Evolutionary conservation across 2,329 filamentous ascomycete genomes (phyloP), one percentile per base, ranked within the genome.

Genomic region (Microdochium trichocladiopsis): DNA sequence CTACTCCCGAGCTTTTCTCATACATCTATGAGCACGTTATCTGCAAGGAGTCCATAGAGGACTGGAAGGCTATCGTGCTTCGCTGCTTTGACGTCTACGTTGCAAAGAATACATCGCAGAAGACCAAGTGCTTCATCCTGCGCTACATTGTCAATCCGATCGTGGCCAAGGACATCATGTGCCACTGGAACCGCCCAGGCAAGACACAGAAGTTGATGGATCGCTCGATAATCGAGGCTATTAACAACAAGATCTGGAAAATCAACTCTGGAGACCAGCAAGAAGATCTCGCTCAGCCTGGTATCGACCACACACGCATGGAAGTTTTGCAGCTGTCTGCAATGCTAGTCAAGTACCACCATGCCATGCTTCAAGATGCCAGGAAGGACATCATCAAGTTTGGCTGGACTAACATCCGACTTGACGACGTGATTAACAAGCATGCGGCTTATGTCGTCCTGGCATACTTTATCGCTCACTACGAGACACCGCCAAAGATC

Each of bases 381-480:
- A 85, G 95, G 36, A 99, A 99, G 69, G 94, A 99, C 58, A 93
- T 99, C 56, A 99, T 99, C 64, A 97, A 96, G 70, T 99, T 97
- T 69, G 92, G 91, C 2, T 99, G 94, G 94, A 96, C 92, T 18
- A 97, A 96, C 65, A 99, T 99, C 62, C 84, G 90, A 23, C 80
- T 99, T n/a, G 95, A 99, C 64, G 94, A 99, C 68, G 89, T 96
- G 53, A 96, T 99, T 74, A 99, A 97, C 75, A 99, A 99, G 69
- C 94, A 97, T 67, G 94, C 93, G 1, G 92, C 94, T 2, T 99
- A 99, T 62, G 93, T 96, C 4, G 84, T 99, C 5, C 95, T 99
- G 55, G 91, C 90, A 2, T 99, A 96, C 69, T 99, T 99, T 72
- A 96, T 99, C 61, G 90, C 90, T 1, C 88, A 95, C 57, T 99